Base-by-base conservation (phyloP, 2,329 filamentous ascomycete species). In the Nothomitra cinnamomea region DNA sequence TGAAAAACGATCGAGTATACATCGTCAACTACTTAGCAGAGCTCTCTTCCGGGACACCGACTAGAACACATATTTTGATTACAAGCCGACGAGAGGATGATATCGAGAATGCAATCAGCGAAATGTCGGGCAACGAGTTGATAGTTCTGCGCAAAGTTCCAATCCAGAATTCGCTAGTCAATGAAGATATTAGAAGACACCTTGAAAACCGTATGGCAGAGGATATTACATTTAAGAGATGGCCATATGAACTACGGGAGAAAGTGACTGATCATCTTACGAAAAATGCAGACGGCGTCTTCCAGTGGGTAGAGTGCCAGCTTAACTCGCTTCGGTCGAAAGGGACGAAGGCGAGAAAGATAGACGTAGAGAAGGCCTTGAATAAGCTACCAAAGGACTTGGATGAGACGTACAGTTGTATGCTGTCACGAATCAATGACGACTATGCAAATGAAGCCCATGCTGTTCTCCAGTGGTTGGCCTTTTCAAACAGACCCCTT, bases 381-480 rank as follows among this genome's bases (percentile, higher is more conserved):
- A 32, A 36, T 3, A n/a, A 42, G 13, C 38, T 57, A 41, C 57
- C 57, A 0, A 51, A 55, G 19, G 55, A 52, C n/a, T 50, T 58
- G 19, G 55, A 57, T 51, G 56, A 55, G 40, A 58, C 57, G 5
- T 58, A 58, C 41, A 55, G 54, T 17, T 47, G 54, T 17, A 56
- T 58, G 22, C 15, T 58, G 32, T 35, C 25, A 49, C 7, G 32
- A n/a, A 21, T 22, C 3, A 10, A 19, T 15, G n/a, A 32, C 15
- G 6, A 2, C n/a, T 49, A 32, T 35, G 45, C 24, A 24, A 24
- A 49, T 35, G 45, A 35, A 19, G 45, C 22, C 8, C 22, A 17
- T 49, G 12, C 45, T 10, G 54, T 61, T 41, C 54, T 62, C 36
- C 41, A 42, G 8, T 62, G 60, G 57, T 43, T 63, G 22, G 54